These are phyloP conservation scores for Cladophialophora immunda DNA, from an alignment of 2,329 filamentous ascomycete species.

Conservation along the genomic window DNA sequence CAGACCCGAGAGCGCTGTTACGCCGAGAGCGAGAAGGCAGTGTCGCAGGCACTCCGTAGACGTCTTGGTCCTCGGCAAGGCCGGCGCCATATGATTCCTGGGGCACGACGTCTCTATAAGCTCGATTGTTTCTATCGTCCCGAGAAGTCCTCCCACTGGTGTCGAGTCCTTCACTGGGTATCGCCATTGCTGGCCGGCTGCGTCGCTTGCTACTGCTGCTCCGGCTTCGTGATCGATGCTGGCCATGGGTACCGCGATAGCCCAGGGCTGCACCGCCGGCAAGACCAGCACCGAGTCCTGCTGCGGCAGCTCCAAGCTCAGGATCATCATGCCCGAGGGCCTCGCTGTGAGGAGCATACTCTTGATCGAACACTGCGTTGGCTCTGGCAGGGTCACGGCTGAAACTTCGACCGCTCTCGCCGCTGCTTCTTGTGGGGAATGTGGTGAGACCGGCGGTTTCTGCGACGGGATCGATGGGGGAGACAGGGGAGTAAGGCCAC, in stretches of 20 bases:
- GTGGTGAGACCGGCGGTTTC: constrained; percentile 5
- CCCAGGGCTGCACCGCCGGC: constrained; percentile 24
- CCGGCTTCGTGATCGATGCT: constrained; percentile 24
- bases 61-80: not conserved
- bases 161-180: constrained; percentile 9
- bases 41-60: constrained; percentile 17
- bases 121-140: constrained; percentile 15
- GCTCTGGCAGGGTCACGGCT: constrained; percentile 31
- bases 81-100: not conserved
- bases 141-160: constrained; percentile 7
- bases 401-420: constrained; percentile 22
- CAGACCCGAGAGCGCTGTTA: constrained; percentile 30
- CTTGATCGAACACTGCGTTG: constrained; percentile 31
- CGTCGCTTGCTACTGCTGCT: constrained; percentile 22
- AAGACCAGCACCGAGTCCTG: constrained; percentile 25
- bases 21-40: constrained; percentile 27
- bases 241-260: constrained; percentile 21
- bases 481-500: constrained; percentile 36
- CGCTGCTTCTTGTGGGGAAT: constrained; percentile 17
- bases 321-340: constrained; percentile 12
- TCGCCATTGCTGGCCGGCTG: constrained; percentile 11
- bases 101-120: constrained; percentile 18
- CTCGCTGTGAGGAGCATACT: constrained; percentile 15
- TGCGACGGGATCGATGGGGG: constrained; percentile 28
- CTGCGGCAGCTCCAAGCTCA: constrained; percentile 12